Conservation (phyloP, 2,329 filamentous ascomycete genomes). For the Penicillium sp. region DNA sequence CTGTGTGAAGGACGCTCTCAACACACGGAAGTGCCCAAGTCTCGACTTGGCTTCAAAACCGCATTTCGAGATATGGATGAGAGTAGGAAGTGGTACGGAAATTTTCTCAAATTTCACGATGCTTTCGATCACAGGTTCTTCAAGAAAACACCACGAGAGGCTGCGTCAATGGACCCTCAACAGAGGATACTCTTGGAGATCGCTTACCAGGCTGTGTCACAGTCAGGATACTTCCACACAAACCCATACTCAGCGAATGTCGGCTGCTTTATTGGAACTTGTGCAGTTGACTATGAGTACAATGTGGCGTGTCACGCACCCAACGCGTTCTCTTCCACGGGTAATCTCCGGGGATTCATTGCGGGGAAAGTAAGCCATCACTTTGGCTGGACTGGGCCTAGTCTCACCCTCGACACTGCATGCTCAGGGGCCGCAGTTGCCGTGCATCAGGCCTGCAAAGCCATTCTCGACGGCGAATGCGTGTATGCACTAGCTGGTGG, state of each 20-base stretch:
- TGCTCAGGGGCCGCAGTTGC: slow-evolving; percentile 45
- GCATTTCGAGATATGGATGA: slow-evolving; percentile 20
- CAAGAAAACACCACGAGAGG: slow-evolving; percentile 5
- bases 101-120: slow-evolving; percentile 8
- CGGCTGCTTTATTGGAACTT: slow-evolving; percentile 32
- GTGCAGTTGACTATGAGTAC: slow-evolving; percentile 28
- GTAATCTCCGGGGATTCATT: slow-evolving; percentile 18
- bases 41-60: neutral
- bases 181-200: slow-evolving; percentile 24
- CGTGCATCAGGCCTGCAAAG: slow-evolving; percentile 27
- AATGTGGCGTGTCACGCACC: slow-evolving; percentile 30
- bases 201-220: slow-evolving; percentile 35
- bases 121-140: slow-evolving; percentile 30
- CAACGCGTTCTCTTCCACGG: slow-evolving; percentile 29
- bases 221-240: slow-evolving; percentile 28
- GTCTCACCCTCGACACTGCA: slow-evolving; percentile 45
- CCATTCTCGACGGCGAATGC: slow-evolving; percentile 26
- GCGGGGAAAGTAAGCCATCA: slow-evolving; percentile 42
- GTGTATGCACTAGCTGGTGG: slow-evolving; percentile 38
- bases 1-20: slow-evolving; percentile 32
- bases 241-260: slow-evolving; percentile 8
- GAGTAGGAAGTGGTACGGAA: slow-evolving; percentile 7
- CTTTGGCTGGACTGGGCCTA: slow-evolving; percentile 49
- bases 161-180: neutral
- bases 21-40: slow-evolving; percentile 28